Conservation (phyloP, 805 yeast genomes). For the Metschnikowia bowlesiae region DNA sequence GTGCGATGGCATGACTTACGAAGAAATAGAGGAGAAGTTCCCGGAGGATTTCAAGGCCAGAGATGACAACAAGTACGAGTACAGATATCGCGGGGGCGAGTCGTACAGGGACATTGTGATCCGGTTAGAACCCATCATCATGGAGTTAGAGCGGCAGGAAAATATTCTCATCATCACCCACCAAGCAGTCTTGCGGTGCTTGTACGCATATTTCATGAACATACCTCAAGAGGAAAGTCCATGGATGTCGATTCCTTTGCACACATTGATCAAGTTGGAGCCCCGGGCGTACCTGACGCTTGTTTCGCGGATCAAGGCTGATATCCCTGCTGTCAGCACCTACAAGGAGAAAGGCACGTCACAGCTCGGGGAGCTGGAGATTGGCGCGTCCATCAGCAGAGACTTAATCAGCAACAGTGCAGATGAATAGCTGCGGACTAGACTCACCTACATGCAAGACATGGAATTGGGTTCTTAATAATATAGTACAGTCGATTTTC, state of each 20-base stretch:
- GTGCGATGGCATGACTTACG: conserved; percentile 96
- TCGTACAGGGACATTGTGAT: conserved; percentile 93
- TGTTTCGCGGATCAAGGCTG: conserved; percentile 87
- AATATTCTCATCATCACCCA: conserved; percentile 94
- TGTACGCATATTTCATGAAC: conserved; percentile 97
- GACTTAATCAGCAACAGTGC: conserved; percentile 43
- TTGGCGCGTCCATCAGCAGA: conserved; percentile 42
- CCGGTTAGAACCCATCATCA: conserved; percentile 92
- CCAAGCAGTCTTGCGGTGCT: conserved; percentile 94
- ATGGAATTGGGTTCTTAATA: not conserved
- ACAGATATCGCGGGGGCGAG: conserved; percentile 96
- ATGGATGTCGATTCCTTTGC: conserved; percentile 98
- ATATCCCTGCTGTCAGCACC: conserved; percentile 96
- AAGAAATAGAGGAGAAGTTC: conserved; percentile 75
- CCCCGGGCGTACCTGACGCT: conserved; percentile 91
- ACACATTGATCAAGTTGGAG: conserved; percentile 87
- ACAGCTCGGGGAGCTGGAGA: conserved; percentile 50
- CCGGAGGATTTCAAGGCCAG: conserved; percentile 96
- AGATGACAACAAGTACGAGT: conserved; percentile 93
- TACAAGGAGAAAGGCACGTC: conserved; percentile 92
- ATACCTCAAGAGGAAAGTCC: conserved; percentile 97
- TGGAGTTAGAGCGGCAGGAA: conserved; percentile 97
- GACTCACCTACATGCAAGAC: not conserved
- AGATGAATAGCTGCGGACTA: not conserved
- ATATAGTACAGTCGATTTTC: conserved; percentile 5